A percentile compares a stretch with the other conserved stretches of the same genome.
These are phyloP conservation scores for Ammopiptanthus mongolicus DNA, from an alignment of 306 rosid species.

Conservation along the genomic window DNA sequence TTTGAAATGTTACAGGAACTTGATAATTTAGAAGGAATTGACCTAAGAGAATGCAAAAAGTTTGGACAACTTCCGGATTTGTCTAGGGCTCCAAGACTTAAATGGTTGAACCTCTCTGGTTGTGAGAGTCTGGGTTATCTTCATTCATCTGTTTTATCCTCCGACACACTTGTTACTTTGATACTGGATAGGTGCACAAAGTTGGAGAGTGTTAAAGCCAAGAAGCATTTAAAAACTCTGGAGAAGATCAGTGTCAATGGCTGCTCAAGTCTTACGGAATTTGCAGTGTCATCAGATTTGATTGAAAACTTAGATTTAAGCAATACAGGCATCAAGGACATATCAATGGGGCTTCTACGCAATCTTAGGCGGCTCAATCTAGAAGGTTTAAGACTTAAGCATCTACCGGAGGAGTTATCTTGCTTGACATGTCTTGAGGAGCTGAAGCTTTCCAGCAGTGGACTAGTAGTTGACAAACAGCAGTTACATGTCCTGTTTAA, in stretches of 20 bases:
- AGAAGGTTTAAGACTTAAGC: background rate
- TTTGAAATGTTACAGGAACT: background rate
- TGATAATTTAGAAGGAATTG: background rate
- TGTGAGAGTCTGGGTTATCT: slow-evolving; percentile 3
- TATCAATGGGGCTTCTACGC: background rate
- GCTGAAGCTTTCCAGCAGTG: background rate
- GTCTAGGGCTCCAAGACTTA: slow-evolving; percentile 6
- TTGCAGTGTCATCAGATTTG: background rate
- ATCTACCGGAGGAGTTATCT: background rate
- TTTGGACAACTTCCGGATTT: slow-evolving; percentile 4
- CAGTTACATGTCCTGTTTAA: background rate
- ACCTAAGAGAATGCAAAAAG: background rate
- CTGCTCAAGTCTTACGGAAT: slow-evolving; percentile 1
- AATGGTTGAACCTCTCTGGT: background rate
- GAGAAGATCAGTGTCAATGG: background rate
- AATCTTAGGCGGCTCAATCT: background rate
- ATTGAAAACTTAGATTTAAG: slow-evolving; percentile 28
- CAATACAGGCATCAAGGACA: background rate
- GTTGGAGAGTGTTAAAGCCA: background rate
- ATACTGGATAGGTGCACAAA: background rate
- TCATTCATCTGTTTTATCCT: slow-evolving; percentile 13
- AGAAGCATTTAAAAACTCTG: background rate
- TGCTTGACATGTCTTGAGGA: background rate
- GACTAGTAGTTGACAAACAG: background rate
- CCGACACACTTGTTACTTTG: background rate